Evolutionary conservation across 495 filamentous ascomycete genomes (phyloP).

Genomic region (Penicillium arizonense): DNA sequence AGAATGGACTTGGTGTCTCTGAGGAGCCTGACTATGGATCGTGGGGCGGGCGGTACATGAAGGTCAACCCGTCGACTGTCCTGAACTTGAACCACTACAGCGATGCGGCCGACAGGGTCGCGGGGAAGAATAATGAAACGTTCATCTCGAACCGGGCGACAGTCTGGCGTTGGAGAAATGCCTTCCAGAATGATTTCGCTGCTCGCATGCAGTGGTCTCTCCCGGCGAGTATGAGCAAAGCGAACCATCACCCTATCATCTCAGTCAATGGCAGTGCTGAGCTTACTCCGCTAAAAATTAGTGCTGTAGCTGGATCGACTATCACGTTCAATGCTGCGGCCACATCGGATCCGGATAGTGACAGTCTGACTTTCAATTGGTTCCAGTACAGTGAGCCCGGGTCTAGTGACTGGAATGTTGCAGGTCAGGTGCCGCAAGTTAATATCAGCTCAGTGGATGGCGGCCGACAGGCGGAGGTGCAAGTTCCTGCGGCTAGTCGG

Average conservation of each 20-base stretch:
- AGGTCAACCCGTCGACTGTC: slow-evolving; percentile 17
- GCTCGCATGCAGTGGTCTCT: slow-evolving; percentile 51
- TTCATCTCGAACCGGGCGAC: slow-evolving; percentile 45
- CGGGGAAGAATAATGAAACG: slow-evolving; percentile 34
- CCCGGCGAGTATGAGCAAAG: slow-evolving; percentile 17
- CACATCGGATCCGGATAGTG: slow-evolving; percentile 43
- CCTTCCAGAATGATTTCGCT: slow-evolving; percentile 50
- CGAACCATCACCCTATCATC: slow-evolving; percentile 44
- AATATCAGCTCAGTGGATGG: slow-evolving; percentile 23
- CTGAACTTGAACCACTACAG: slow-evolving; percentile 32
- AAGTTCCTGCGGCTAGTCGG: slow-evolving; percentile 27
- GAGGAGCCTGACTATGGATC: slow-evolving; percentile 44
- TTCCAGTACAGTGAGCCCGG: slow-evolving; percentile 46
- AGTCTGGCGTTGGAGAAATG: slow-evolving; percentile 50
- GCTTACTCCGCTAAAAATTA: slow-evolving; percentile 29
- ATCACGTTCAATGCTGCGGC: slow-evolving; percentile 39
- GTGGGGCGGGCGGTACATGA: slow-evolving; percentile 47
- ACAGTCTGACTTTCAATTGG: slow-evolving; percentile 43
- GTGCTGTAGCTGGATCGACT: slow-evolving; percentile 30
- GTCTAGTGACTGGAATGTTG: slow-evolving; percentile 39
- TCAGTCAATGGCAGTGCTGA: slow-evolving; percentile 35
- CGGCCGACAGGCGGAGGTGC: slow-evolving; percentile 24
- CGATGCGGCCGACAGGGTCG: slow-evolving; percentile 40
- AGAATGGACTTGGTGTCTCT: slow-evolving; percentile 45
- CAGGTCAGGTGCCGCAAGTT: slow-evolving; percentile 35